These are phyloP conservation scores for Diplogelasinospora grovesii DNA, from an alignment of 495 filamentous ascomycete species.

Conservation along the genomic window DNA sequence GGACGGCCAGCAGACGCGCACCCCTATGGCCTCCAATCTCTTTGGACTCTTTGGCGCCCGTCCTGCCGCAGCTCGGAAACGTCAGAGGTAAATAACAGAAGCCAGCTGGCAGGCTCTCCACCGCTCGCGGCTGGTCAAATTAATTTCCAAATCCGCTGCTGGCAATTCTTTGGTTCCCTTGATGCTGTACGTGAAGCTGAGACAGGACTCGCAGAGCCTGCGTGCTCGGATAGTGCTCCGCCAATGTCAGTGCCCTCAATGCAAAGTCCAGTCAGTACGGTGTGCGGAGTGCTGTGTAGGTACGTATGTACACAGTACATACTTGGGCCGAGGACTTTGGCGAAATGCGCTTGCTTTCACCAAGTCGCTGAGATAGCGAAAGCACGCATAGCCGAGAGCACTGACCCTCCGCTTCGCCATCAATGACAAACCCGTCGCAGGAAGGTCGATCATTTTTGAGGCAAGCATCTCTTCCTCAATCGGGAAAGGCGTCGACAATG, in stretches of 20 bases:
- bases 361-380: conserved; percentile 1
- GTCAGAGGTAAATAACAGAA: background rate
- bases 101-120: background rate
- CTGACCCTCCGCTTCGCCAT: too few species aligned
- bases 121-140: background rate
- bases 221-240: conserved; percentile 2
- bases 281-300: background rate
- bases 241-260: conserved; percentile 21
- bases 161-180: conserved; percentile 14
- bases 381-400: conserved; percentile 13
- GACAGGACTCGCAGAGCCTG: conserved; percentile 3
- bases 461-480: too few species aligned
- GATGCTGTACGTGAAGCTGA: conserved; percentile 8
- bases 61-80: conserved; percentile 3
- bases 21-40: conserved; percentile 12
- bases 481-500: too few species aligned
- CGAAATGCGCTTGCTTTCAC: background rate
- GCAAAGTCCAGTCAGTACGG: conserved; percentile 2
- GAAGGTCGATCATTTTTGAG: too few species aligned
- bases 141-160: conserved; percentile 11
- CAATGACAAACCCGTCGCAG: too few species aligned
- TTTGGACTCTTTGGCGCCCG: conserved; percentile 11
- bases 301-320: too few species aligned
- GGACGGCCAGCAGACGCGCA: conserved; percentile 9
- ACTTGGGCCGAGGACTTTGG: too few species aligned